These are phyloP conservation scores for Chamaecrista fasciculata DNA, from an alignment of 306 rosid species.

Conservation along the genomic window DNA sequence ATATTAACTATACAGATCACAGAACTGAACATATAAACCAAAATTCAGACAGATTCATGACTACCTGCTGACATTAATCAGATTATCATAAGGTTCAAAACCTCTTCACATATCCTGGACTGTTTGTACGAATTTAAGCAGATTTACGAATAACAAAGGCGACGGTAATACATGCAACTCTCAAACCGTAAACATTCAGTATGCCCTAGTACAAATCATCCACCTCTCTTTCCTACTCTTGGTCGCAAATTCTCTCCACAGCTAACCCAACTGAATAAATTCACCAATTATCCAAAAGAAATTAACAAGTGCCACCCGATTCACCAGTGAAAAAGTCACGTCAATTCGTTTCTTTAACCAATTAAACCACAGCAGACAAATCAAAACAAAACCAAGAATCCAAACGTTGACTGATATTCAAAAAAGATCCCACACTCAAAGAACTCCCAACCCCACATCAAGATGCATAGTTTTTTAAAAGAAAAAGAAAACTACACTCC, in stretches of 20 bases:
- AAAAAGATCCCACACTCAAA: conserved; percentile 25
- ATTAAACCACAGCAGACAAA: not conserved
- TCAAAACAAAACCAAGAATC: conserved; percentile 17
- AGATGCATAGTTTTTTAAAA: not conserved
- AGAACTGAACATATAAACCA: too few relatives aligned
- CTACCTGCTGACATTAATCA: too few relatives aligned
- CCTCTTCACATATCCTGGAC: too few relatives aligned
- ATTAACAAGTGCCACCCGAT: not conserved
- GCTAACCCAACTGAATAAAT: conserved; percentile 17
- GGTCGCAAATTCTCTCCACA: conserved; percentile 20
- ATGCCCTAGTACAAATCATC: not conserved
- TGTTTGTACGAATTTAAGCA: too few relatives aligned
- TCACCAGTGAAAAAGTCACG: not conserved
- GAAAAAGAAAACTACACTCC: not conserved
- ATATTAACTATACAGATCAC: too few relatives aligned
- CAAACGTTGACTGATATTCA: conserved; percentile 10
- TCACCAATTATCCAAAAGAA: not conserved
- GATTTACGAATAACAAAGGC: not conserved
- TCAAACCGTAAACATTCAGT: not conserved
- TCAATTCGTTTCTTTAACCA: not conserved
- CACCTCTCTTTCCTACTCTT: conserved; percentile 2
- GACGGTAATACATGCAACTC: not conserved
- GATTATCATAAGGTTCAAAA: too few relatives aligned
- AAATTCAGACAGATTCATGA: too few relatives aligned
- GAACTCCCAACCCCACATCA: conserved; percentile 5